phyloP scores from a whole-genome alignment of 192 early-diverging fungal genomes.

The Coemansia sp. region DNA sequence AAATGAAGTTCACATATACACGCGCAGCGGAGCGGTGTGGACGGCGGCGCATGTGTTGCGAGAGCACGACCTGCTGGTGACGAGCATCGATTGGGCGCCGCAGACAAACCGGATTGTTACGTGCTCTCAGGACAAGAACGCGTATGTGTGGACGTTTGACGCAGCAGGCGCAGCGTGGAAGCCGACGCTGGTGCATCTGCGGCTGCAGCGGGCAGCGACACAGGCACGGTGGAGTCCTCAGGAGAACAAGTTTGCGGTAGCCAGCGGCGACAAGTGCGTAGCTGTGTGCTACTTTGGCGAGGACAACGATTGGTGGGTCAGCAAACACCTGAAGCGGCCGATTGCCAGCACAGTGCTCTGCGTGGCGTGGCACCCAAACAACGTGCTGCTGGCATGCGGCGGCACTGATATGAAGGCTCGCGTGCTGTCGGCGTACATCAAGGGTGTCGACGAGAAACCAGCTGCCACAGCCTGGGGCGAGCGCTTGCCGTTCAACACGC shows the following conservation, averaged over 20 bases:
- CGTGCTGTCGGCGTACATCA: conserved; percentile 93
- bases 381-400: conserved; percentile 88
- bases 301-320: conserved; percentile 95
- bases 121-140: conserved; percentile 98
- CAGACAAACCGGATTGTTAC: conserved; percentile 92
- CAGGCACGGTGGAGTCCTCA: conserved; percentile 89
- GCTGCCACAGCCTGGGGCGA: conserved; percentile 88
- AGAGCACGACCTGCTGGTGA: conserved; percentile 96
- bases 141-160: conserved; percentile 94
- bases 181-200: conserved; percentile 86
- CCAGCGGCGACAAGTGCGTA: conserved; percentile 86
- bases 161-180: conserved; percentile 64
- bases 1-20: conserved; percentile 88
- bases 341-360: conserved; percentile 85
- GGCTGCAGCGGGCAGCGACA: conserved; percentile 95
- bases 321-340: conserved; percentile 93
- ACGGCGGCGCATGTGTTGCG: conserved; percentile 63
- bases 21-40: conserved; percentile 61
- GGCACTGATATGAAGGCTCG: conserved; percentile 85
- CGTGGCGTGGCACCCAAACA: conserved; percentile 97
- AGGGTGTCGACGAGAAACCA: conserved; percentile 90
- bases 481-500: conserved; percentile 86
- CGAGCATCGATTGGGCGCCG: conserved; percentile 93
- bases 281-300: conserved; percentile 94
- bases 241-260: conserved; percentile 98